phyloP scores from a whole-genome alignment of 2,329 filamentous ascomycete species.

The Curvularia sp. region DNA sequence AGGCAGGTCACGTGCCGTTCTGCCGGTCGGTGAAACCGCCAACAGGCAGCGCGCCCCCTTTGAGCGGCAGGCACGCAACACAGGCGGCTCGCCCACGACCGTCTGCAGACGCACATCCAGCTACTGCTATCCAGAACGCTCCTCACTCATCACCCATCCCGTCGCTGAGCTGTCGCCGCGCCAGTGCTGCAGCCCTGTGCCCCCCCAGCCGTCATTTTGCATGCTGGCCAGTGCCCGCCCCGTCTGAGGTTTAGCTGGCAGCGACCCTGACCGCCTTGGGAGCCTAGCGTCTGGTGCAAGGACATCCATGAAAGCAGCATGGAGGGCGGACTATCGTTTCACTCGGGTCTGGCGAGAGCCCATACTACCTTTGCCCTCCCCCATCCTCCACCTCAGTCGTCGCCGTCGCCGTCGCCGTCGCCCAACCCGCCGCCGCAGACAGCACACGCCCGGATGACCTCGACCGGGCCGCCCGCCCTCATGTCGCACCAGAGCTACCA shows the following conservation, averaged over 20 bases:
- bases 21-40: constrained; percentile 18
- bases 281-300: constrained; percentile 22
- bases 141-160: no score
- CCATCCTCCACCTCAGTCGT: constrained; percentile 30
- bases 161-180: no score
- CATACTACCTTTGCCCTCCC: constrained; percentile 26
- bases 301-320: constrained; percentile 45
- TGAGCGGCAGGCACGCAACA: constrained; percentile 11
- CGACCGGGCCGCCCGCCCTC: constrained; percentile 49
- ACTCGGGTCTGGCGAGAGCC: constrained; percentile 28
- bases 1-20: constrained; percentile 9
- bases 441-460: constrained; percentile 44
- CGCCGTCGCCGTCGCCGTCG: constrained; percentile 27
- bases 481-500: constrained; percentile 56
- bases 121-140: no score
- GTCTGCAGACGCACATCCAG: no score
- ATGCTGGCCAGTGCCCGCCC: constrained; percentile 6
- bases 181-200: constrained; percentile 8
- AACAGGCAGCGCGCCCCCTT: constrained; percentile 30
- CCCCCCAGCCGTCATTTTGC: constrained; percentile 7
- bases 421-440: constrained; percentile 18
- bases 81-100: no score
- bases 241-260: constrained; percentile 13
- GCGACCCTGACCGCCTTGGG: constrained; percentile 18
- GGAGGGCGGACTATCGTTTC: constrained; percentile 39